A percentile compares a stretch with the other conserved stretches of the same genome.
These are phyloP conservation scores for Schizopora paradoxa DNA, from an alignment of 1,284 basidiomycete genomes.

Conservation along the genomic window DNA sequence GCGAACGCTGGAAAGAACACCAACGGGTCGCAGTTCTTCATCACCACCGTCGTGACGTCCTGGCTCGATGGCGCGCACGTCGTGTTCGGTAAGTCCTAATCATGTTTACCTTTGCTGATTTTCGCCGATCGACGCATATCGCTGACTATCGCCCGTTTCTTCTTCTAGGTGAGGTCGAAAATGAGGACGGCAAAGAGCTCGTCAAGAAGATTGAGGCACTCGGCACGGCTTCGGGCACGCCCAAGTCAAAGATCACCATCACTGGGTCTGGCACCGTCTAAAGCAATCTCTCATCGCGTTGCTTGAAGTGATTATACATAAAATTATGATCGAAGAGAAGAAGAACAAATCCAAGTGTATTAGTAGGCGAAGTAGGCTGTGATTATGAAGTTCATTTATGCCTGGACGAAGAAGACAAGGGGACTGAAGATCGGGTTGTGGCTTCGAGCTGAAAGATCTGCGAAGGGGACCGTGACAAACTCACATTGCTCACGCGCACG, in stretches of 20 bases:
- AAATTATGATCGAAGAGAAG: neutral
- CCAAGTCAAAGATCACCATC: conserved; percentile 55
- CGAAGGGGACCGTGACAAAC: no score
- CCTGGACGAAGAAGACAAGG: no score
- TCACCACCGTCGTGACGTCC: conserved; percentile 75
- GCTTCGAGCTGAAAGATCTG: neutral
- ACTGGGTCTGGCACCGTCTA: conserved; percentile 49
- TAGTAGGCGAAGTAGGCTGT: neutral
- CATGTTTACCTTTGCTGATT: neutral
- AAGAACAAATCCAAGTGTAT: neutral
- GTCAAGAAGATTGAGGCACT: conserved; percentile 70
- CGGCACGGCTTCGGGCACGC: conserved; percentile 51
- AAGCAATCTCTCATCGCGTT: neutral
- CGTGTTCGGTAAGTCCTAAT: conserved; percentile 55
- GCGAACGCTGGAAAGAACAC: conserved; percentile 74
- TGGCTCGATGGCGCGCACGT: conserved; percentile 83
- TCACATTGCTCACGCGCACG: no score
- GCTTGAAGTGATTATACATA: neutral
- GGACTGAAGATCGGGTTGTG: neutral
- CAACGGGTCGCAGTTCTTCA: conserved; percentile 81
- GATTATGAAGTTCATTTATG: no score
- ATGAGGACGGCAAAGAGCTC: conserved; percentile 61
- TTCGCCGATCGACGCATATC: neutral
- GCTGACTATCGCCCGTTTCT: conserved; percentile 4
- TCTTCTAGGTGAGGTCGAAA: conserved; percentile 49